phyloP scores from a whole-genome alignment of 306 rosid species.

The Vicia faba region DNA sequence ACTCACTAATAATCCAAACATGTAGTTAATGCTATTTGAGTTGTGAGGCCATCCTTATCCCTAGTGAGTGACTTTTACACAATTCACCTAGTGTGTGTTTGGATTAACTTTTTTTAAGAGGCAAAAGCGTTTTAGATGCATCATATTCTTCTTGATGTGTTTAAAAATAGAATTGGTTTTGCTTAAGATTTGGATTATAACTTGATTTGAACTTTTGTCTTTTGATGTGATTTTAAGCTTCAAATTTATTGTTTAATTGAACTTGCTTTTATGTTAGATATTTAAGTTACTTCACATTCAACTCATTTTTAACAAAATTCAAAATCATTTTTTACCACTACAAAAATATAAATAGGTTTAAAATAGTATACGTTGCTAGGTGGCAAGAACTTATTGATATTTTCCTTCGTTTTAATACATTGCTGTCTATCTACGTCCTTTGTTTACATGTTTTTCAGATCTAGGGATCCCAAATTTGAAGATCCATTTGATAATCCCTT shows the following conservation, averaged over 20 bases:
- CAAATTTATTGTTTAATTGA: background rate
- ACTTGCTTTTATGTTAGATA: background rate
- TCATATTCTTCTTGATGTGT: background rate
- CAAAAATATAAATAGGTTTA: background rate
- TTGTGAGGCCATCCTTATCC: background rate
- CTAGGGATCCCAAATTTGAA: conserved; percentile 84
- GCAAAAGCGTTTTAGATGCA: background rate
- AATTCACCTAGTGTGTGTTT: no score
- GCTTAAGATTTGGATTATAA: background rate
- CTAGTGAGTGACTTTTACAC: background rate
- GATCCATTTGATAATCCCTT: conserved; percentile 92
- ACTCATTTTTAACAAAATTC: background rate
- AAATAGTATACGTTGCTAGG: background rate
- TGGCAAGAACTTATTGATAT: background rate
- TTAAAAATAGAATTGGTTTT: background rate
- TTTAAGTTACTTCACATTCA: background rate
- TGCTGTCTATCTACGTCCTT: conserved; percentile 21
- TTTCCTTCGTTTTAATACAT: background rate
- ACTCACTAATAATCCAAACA: background rate
- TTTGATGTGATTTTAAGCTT: background rate
- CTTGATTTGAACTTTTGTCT: background rate
- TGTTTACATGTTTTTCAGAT: conserved; percentile 49
- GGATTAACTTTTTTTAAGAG: background rate
- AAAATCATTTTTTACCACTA: background rate
- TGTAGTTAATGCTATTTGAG: background rate